phyloP scores from a whole-genome alignment of 148 eudicot genomes.

The Tetragonia tetragonoides region DNA sequence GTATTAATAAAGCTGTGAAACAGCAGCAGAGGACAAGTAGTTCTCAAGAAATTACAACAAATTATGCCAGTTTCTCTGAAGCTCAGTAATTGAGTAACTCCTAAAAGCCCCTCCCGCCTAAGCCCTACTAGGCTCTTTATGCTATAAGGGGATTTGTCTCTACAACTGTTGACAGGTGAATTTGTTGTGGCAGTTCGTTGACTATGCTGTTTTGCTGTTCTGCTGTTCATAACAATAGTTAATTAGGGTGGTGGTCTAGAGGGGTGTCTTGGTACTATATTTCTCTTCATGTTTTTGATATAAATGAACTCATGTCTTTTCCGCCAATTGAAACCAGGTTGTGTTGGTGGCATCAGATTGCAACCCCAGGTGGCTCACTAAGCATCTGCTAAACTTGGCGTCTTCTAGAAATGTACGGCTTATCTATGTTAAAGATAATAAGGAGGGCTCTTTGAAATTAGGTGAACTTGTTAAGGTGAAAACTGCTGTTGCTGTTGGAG shows the following conservation, averaged over 20 bases:
- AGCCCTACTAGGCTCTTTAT: no score
- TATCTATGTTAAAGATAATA: conserved; percentile 63
- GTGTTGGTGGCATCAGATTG: conserved; percentile 83
- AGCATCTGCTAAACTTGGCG: conserved; percentile 78
- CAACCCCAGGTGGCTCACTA: conserved; percentile 69
- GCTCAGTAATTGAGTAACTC: no score
- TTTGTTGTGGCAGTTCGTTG: no score
- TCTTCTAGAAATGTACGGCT: conserved; percentile 66
- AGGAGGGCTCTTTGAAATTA: conserved; percentile 67
- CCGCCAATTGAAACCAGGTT: conserved; percentile 37
- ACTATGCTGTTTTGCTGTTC: no score
- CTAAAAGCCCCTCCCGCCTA: no score
- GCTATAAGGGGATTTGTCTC: no score
- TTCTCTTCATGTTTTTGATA: not conserved
- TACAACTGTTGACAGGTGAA: no score
- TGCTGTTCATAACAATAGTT: not conserved
- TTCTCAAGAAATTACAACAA: no score
- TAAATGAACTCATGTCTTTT: not conserved
- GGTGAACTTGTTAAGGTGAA: conserved; percentile 71
- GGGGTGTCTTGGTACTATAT: not conserved
- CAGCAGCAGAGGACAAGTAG: no score
- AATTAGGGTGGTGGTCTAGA: not conserved
- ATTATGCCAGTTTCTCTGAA: no score
- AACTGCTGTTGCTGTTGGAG: conserved; percentile 80
- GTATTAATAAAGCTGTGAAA: no score